Conservation (phyloP, 2,329 filamentous ascomycete genomes). For the Diplodia scrobiculata region DNA sequence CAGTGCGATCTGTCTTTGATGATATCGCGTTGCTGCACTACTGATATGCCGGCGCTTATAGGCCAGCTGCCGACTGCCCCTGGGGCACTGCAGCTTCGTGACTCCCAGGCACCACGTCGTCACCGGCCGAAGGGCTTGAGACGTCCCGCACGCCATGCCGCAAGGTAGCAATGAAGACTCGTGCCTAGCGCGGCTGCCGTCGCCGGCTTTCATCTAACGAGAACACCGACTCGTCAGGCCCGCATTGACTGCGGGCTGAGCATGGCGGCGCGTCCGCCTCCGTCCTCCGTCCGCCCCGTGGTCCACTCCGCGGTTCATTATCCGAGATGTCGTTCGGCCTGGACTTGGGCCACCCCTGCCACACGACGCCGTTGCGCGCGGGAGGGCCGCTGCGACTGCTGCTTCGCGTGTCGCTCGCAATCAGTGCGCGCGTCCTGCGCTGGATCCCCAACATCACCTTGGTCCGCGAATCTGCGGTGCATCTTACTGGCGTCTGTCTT, state of each 20-base stretch:
- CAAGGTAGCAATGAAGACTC: neutral
- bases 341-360: constrained; percentile 11
- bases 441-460: neutral
- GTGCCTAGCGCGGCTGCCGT: neutral
- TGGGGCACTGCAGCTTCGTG: neutral
- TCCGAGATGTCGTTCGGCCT: constrained; percentile 17
- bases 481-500: neutral
- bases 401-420: constrained; percentile 11
- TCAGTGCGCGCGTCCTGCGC: constrained; percentile 13
- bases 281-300: constrained; percentile 7
- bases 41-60: constrained; percentile 1
- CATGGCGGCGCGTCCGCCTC: constrained; percentile 5
- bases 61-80: neutral
- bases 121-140: neutral
- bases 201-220: constrained; percentile 12
- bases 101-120: neutral
- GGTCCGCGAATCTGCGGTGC: neutral
- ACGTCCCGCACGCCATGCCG: constrained; percentile 6
- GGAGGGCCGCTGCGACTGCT: constrained; percentile 15
- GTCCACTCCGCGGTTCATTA: constrained; percentile 14
- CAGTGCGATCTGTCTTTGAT: constrained; percentile 18
- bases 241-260: constrained; percentile 16
- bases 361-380: constrained; percentile 4
- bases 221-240: constrained; percentile 11
- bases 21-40: constrained; percentile 4